Evolutionary conservation across 2,329 filamentous ascomycete species (phyloP), one percentile per base, ranked within the genome.

Genomic region (Hypoxylon sp.): DNA sequence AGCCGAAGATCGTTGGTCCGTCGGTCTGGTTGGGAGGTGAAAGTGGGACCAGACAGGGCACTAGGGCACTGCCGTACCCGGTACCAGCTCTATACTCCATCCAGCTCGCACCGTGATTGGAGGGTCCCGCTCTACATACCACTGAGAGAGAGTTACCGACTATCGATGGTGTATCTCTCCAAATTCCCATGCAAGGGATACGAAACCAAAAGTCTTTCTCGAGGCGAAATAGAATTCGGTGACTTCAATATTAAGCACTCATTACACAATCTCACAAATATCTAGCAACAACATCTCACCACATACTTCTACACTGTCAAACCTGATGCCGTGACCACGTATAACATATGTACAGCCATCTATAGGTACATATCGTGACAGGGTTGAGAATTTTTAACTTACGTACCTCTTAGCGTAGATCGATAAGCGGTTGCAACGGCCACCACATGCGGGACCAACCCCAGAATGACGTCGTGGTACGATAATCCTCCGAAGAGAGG

Each of bases 391-490:
- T 35, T 59, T 32, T 55, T 44, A 44, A 6, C 47, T 27, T 50
- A 29, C 44, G 21, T 52, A 61, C 29, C 53, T 62, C 53, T 62
- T 46, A 29, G 59, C 51, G 57, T 58, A 65, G 68, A 68, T 70
- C 68, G 68, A 70, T 68, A 65, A 67, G 61, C 61, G 52, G 54
- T 56, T 65, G 42, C 60, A 70, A 65, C 67, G 53, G 57, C 50
- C 37, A 32, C 31, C 60, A 62, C 60, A 62, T 63, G 60, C 59
- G 67, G 51, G 60, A 65, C 44, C 52, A 54, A 54, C 64, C 60
- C 64, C 53, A 54, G 61, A 53, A 70, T 70, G 68, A 68, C 68
- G 65, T 70, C 61, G 68, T 70, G 46, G 61, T 2, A 62, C 46
- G 50, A 57, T 60, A 70, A 68, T 58, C 54, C 51, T 52, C 68